Evolutionary conservation across 768 basidiomycete species (phyloP).

Genomic region (Tylopilus rubrobrunneus): DNA sequence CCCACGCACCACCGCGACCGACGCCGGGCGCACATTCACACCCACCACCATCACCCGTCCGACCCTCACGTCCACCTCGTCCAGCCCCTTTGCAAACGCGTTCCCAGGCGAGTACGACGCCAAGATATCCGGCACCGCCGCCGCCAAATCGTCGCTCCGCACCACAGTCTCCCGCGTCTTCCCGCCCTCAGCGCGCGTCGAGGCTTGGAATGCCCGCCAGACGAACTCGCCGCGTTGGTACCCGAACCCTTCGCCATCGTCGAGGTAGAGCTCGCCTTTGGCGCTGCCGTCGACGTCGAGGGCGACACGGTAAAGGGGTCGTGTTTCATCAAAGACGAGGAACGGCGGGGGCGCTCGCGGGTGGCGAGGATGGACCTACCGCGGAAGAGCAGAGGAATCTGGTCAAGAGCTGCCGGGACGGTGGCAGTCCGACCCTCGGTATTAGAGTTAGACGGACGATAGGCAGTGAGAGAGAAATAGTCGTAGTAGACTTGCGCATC

Average conservation of each 20-base stretch:
- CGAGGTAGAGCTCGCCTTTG: conserved; percentile 85
- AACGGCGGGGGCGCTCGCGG: conserved; percentile 80
- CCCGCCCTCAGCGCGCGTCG: conserved; percentile 26
- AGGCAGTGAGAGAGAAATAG: conserved; percentile 72
- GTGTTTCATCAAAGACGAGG: conserved; percentile 81
- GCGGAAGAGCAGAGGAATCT: conserved; percentile 81
- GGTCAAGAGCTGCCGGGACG: conserved; percentile 74
- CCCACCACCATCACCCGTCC: conserved; percentile 83
- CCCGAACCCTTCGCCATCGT: conserved; percentile 84
- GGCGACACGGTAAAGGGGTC: conserved; percentile 94
- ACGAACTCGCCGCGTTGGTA: conserved; percentile 76
- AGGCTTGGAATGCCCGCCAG: conserved; percentile 74
- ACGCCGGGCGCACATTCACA: conserved; percentile 54
- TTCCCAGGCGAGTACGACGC: conserved; percentile 54
- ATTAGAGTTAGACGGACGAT: conserved; percentile 51
- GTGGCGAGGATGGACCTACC: conserved; percentile 90
- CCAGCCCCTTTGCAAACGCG: conserved; percentile 62
- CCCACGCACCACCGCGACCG: conserved; percentile 50
- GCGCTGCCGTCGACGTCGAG: conserved; percentile 59
- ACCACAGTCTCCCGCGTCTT: conserved; percentile 39
- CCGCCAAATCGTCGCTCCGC: conserved; percentile 54
- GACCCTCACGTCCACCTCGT: conserved; percentile 54
- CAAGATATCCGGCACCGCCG: conserved; percentile 49
- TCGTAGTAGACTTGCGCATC: conserved; percentile 95
- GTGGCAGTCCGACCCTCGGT: conserved; percentile 61